Evolutionary conservation across 345 rosid genomes (phyloP), one percentile per base, ranked within the genome.

Genomic region (Eucalyptus caleyi): DNA sequence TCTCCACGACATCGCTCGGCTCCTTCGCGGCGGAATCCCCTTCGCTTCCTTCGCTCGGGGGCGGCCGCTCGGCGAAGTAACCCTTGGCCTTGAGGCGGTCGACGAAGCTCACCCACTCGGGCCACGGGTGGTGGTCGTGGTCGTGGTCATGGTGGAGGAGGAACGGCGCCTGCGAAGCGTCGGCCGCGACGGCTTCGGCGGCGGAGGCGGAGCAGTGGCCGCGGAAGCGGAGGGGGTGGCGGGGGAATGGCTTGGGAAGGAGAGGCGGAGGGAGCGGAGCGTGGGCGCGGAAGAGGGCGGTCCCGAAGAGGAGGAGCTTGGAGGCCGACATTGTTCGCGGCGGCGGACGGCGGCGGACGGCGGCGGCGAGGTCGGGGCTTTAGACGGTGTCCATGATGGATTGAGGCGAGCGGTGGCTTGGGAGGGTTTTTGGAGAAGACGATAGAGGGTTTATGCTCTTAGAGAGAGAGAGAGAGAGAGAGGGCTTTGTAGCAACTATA

Each of bases 71-170:
- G 26, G 89, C 88, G 87, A 97, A 91, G 93, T 96, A 97, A 21
- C 98, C 98, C 32, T 94, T 95, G 59, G 92, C 89, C 92, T 92
- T 96, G 91, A 97, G 93, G n/a, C 92, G 88, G 92, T 97, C 96
- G 26, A 97, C 94, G 91, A 97, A 97, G 87, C 60, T 89, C 24
- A 96, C 94, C 99, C 98, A 97, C 92, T 96, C 99, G 2, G 97
- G 95, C 99, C 99, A 97, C 18, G 98, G 99, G 87, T 97, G 99
- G 11, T 90, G 93, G 86, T 86, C 56, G 56, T 51, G 93, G 86
- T 86, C 50, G 50, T 49, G 54, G 54, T 51, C 56, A 2, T 53
- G 93, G 87, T 86, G 85, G 18, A 42, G 81, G 69, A 8, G 89
- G 92, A 87, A 50, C 8, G 67, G 9, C 77, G 23, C 69, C 83